Base-by-base conservation (phyloP, 2,329 filamentous ascomycete species). In the Trichoderma semiorbis region DNA sequence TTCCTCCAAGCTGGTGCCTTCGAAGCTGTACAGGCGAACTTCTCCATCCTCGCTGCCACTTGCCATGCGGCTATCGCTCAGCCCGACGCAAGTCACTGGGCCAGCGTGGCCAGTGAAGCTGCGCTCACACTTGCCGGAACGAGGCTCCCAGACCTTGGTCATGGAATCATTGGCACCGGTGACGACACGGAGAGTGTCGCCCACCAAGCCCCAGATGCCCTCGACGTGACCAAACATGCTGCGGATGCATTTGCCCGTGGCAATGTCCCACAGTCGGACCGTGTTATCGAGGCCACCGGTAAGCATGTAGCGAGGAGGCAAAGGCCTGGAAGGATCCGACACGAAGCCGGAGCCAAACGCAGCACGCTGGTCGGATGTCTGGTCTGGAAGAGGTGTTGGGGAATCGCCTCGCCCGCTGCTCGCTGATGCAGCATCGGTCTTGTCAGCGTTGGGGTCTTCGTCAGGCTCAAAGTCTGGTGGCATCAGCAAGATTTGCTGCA, bases 181-280 rank as follows among this genome's bases (percentile, higher is more conserved):
- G 16, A 98, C 94, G 18, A 97, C 90, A 12, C 96, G 90, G 24
- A 98, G 84, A 1, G 92, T 95, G 81, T 98, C 95, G 3, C 93
- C 95, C 0, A 93, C 93, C 3, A 99, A 86, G 7, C 93, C 92
- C 96, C 96, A 99, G 24, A 99, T 92, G 36, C 96, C 96, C 81
- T 99, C 96, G 26, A 99, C 89, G 78, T 99, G 96, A 0, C 96
- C 96, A 79, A 98, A 99, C 85, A 98, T 97, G 36, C 94, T 97
- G 73, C 94, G 92, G 39, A 98, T 86, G 77, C 93, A 97, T 74
- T 90, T 89, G 47, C 93, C 94, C 0, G 92, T 92, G 6, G 88
- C 88, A 1, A 94, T 93, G 79, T 98, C 94, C 95, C 96, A 99
- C 24, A 98, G 87, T 12, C 95, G 91, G 74, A 98, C 93, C 0